Conservation (phyloP, 2,329 filamentous ascomycete genomes). For the Thelonectria blattea region DNA sequence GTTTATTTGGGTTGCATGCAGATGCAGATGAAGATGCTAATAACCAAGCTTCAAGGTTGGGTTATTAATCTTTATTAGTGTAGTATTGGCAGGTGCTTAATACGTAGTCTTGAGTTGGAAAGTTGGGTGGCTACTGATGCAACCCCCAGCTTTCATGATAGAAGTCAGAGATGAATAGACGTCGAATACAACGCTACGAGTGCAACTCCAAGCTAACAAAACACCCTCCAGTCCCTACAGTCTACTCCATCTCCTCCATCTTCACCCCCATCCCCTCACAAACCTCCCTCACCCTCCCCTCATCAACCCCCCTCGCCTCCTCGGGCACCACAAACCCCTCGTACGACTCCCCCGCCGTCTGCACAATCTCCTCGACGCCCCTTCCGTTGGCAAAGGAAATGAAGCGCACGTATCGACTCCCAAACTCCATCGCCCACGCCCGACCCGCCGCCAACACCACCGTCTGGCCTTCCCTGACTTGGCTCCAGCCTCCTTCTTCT, state of each 20-base stretch:
- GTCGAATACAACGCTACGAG: too few species aligned
- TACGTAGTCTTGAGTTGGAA: too few species aligned
- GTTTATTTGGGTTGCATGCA: neutral
- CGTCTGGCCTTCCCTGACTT: constrained; percentile 52
- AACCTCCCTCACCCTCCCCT: neutral
- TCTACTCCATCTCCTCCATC: neutral
- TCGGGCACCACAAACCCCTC: constrained; percentile 49
- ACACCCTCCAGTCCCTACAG: too few species aligned
- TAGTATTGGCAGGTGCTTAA: too few species aligned
- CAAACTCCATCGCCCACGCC: constrained; percentile 51
- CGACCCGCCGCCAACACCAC: constrained; percentile 54
- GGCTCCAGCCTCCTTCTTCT: constrained; percentile 15
- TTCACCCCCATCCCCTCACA: constrained; percentile 12
- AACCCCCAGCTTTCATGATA: too few species aligned
- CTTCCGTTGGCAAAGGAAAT: constrained; percentile 56
- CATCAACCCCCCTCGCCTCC: constrained; percentile 8
- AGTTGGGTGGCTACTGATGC: too few species aligned
- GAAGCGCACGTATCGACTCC: constrained; percentile 53
- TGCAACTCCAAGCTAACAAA: too few species aligned
- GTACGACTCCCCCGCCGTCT: constrained; percentile 44
- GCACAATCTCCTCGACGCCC: constrained; percentile 55
- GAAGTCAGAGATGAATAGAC: too few species aligned
- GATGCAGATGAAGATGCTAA: constrained; percentile 3
- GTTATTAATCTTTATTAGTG: neutral
- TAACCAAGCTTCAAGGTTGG: neutral